phyloP scores from a whole-genome alignment of 176 grass and related monocot genomes.

The Hordeum marinum region DNA sequence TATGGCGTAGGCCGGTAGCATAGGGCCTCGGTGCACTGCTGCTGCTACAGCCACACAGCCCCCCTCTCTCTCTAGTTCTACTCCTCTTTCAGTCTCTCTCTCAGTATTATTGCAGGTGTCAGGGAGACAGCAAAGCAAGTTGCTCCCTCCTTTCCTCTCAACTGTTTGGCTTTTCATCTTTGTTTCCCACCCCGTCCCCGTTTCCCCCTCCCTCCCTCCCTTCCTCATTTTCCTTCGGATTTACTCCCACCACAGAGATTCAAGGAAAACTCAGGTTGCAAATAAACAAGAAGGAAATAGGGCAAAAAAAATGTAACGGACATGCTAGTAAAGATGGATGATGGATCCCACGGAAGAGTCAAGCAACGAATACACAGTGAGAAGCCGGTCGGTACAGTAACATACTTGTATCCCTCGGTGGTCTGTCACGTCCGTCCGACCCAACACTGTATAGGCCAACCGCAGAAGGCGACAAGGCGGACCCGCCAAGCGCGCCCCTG shows the following conservation, averaged over 20 bases:
- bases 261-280: neutral
- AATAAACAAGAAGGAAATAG: too few species aligned
- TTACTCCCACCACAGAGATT: neutral
- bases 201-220: neutral
- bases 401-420: neutral
- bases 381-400: neutral
- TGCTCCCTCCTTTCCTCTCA: conserved; percentile 53
- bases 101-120: conserved; percentile 44
- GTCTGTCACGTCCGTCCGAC: neutral
- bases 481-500: neutral
- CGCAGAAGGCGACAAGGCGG: neutral
- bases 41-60: neutral
- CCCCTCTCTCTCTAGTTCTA: neutral
- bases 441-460: neutral
- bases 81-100: neutral
- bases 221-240: neutral
- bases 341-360: neutral
- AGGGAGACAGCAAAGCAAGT: conserved; percentile 51
- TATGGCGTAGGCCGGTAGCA: neutral
- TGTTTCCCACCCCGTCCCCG: neutral
- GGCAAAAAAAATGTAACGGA: too few species aligned
- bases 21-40: neutral
- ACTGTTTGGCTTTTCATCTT: neutral
- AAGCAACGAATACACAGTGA: neutral
- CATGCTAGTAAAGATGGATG: neutral